Conservation (phyloP, 306 rosid genomes). For the Pterocarpus macrocarpus region DNA sequence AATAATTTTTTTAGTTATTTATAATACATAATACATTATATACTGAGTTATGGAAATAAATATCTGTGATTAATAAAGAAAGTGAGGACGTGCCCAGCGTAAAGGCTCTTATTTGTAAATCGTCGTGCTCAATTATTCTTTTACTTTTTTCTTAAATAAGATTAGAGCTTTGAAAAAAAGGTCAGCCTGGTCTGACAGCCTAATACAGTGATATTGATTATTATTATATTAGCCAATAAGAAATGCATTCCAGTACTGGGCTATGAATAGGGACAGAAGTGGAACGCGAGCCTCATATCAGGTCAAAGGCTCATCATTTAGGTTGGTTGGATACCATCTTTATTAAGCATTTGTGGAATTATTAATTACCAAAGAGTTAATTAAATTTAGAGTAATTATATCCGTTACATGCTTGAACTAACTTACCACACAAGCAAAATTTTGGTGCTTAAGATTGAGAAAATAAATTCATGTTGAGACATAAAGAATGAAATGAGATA, state of each 20-base stretch:
- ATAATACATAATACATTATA: too few species aligned
- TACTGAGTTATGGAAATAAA: too few species aligned
- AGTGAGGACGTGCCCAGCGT: background rate
- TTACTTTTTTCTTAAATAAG: background rate
- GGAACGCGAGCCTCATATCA: background rate
- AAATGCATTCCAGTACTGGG: too few species aligned
- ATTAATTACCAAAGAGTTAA: background rate
- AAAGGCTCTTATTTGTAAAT: background rate
- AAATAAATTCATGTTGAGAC: too few species aligned
- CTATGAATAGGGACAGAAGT: too few species aligned
- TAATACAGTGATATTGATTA: background rate
- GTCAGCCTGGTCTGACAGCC: conserved; percentile 3
- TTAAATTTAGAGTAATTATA: background rate
- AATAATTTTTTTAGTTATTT: too few species aligned
- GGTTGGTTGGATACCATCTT: background rate
- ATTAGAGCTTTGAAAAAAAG: background rate
- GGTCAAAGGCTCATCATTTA: background rate
- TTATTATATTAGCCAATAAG: too few species aligned
- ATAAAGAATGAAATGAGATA: too few species aligned
- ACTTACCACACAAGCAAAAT: background rate
- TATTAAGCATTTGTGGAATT: background rate
- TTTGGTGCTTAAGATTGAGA: background rate
- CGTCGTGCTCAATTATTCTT: background rate
- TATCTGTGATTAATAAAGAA: too few species aligned
- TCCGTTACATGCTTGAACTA: too few species aligned